phyloP scores from a whole-genome alignment of 169 alveolate genomes.

The Perkinsus olseni region DNA sequence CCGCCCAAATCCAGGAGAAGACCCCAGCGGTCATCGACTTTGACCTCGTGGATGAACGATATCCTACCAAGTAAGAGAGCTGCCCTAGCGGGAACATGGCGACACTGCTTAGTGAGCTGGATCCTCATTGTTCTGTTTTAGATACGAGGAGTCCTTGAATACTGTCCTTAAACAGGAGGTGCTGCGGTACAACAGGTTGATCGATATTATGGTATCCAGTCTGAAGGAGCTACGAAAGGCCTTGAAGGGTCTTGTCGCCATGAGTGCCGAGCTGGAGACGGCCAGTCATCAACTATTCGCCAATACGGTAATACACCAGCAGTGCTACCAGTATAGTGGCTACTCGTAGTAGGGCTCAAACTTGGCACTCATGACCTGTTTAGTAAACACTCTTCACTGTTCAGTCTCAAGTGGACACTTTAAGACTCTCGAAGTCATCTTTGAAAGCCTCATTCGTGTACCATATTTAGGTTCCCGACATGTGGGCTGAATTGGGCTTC shows the following conservation, averaged over 20 bases:
- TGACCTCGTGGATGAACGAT: constrained; percentile 61
- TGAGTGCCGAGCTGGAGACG: constrained; percentile 67
- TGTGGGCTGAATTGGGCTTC: constrained; percentile 80
- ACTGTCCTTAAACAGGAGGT: constrained; percentile 77
- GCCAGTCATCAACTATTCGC: neutral
- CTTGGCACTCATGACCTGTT: too few species aligned
- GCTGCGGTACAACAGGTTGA: constrained; percentile 71
- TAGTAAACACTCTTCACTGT: too few species aligned
- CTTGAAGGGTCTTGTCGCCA: constrained; percentile 63
- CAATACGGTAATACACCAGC: neutral
- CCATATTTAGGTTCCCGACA: constrained; percentile 68
- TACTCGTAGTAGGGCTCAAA: too few species aligned
- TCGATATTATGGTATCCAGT: constrained; percentile 60
- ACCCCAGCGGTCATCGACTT: constrained; percentile 62
- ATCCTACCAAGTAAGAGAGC: constrained; percentile 54
- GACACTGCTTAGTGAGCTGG: neutral
- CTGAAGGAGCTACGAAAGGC: constrained; percentile 63
- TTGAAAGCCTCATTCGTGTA: neutral
- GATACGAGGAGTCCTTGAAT: constrained; percentile 75
- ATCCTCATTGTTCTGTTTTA: neutral
- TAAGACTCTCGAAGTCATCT: too few species aligned
- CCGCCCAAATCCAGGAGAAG: neutral
- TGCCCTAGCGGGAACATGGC: neutral
- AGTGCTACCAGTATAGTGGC: too few species aligned
- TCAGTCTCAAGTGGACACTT: too few species aligned